Percentiles rank a stretch among this genome's conserved stretches.
Conservation (phyloP, 1,284 basidiomycete genomes). For the Caloboletus firmus region DNA sequence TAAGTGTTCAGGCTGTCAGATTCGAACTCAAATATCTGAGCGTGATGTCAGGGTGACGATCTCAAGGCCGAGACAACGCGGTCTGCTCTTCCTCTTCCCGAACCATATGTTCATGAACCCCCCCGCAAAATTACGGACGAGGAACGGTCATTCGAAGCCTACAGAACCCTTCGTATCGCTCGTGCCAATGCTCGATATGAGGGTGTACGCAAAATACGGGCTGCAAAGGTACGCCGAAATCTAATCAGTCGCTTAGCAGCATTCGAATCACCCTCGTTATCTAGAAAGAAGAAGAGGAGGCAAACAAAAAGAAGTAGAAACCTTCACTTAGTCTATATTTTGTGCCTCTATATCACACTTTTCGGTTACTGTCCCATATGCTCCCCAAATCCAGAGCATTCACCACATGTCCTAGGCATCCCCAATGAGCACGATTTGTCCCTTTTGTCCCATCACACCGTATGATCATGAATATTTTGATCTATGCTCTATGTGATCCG, state of each 20-base stretch:
- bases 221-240: conserved; percentile 65
- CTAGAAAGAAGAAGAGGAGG: conserved; percentile 90
- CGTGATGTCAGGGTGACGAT: conserved; percentile 69
- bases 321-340: neutral
- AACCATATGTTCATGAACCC: conserved; percentile 69
- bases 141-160: conserved; percentile 90
- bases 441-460: neutral
- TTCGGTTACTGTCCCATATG: conserved; percentile 23
- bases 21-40: conserved; percentile 3
- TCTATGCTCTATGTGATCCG: neutral
- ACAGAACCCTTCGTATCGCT: conserved; percentile 84
- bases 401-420: conserved; percentile 36
- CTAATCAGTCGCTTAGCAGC: conserved; percentile 2
- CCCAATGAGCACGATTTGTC: conserved; percentile 26
- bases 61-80: conserved; percentile 82
- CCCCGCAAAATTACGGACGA: conserved; percentile 94
- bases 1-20: conserved; percentile 42
- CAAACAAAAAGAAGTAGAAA: conserved; percentile 84
- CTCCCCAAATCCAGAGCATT: conserved; percentile 42
- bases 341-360: conserved; percentile 10
- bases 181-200: conserved; percentile 86
- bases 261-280: conserved; percentile 14
- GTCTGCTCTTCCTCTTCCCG: conserved; percentile 66
- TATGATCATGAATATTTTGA: neutral
- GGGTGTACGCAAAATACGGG: conserved; percentile 81